phyloP scores from a whole-genome alignment of 306 rosid genomes.

The Quercus bicolor region DNA sequence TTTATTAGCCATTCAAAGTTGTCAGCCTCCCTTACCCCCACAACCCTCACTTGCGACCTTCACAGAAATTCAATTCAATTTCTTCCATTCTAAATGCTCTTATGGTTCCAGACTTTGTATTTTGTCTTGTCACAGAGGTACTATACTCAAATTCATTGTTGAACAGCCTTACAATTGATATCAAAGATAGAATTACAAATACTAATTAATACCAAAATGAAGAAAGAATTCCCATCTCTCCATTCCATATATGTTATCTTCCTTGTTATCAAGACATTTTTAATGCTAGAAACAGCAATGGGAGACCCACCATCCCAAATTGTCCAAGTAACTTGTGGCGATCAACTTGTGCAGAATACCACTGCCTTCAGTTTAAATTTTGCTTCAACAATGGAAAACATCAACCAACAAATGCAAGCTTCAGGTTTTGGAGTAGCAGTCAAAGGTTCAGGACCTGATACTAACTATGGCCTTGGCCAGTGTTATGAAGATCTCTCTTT shows the following conservation, averaged over 20 bases:
- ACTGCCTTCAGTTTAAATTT: conserved; percentile 61
- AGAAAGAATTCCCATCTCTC: conserved; percentile 17
- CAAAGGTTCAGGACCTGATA: conserved; percentile 61
- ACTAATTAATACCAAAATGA: conserved; percentile 22
- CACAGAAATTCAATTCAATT: too few species aligned
- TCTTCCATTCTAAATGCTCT: too few species aligned
- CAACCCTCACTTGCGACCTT: too few species aligned
- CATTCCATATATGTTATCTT: conserved; percentile 20
- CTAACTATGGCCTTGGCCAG: conserved; percentile 78
- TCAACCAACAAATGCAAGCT: conserved; percentile 67
- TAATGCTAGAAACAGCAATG: conserved; percentile 29
- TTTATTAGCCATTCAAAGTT: too few species aligned
- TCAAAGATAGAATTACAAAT: conserved; percentile 12
- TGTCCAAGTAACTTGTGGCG: conserved; percentile 44
- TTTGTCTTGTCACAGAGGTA: neutral
- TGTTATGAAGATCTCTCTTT: conserved; percentile 89
- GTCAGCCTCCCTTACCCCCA: too few species aligned
- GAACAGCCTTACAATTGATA: conserved; percentile 2
- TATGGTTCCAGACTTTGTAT: neutral
- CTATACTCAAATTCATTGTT: conserved; percentile 10
- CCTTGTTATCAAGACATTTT: conserved; percentile 23
- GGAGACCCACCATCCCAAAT: conserved; percentile 68
- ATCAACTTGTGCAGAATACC: conserved; percentile 50
- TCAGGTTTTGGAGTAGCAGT: conserved; percentile 65
- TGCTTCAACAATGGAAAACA: conserved; percentile 64